phyloP scores from a whole-genome alignment of 345 rosid genomes.

The Linum trigynum region DNA sequence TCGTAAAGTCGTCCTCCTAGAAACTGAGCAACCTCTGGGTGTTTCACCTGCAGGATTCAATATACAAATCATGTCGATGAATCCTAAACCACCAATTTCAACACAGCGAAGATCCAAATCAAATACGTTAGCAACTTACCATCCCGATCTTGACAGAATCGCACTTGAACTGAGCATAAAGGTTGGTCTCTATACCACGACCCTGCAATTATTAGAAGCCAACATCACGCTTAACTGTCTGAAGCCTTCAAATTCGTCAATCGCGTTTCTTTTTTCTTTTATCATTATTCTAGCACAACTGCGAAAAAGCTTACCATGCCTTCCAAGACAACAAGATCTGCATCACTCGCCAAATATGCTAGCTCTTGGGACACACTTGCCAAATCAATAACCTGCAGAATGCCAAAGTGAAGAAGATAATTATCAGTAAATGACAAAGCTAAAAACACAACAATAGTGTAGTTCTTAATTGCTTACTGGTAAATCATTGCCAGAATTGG shows the following conservation, averaged over 20 bases:
- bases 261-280: not conserved
- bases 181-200: slow-evolving; percentile 97
- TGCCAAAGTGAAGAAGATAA: slow-evolving; percentile 5
- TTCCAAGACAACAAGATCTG: slow-evolving; percentile 86
- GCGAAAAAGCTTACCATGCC: slow-evolving; percentile 72
- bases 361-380: slow-evolving; percentile 79
- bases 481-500: slow-evolving; percentile 92
- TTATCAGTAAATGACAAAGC: not conserved
- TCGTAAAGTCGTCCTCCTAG: slow-evolving; percentile 96
- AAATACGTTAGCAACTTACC: slow-evolving; percentile 35
- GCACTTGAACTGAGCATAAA: slow-evolving; percentile 89
- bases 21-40: slow-evolving; percentile 94
- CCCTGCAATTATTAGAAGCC: slow-evolving; percentile 39
- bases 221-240: not conserved
- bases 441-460: not conserved
- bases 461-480: slow-evolving; percentile 51
- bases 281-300: not conserved
- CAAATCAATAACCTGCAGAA: slow-evolving; percentile 87
- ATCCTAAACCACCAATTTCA: not conserved
- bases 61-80: not conserved
- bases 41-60: slow-evolving; percentile 63
- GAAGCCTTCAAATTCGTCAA: not conserved
- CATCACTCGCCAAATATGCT: slow-evolving; percentile 74
- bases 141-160: slow-evolving; percentile 96
- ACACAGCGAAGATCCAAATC: not conserved